A percentile compares a stretch with the other conserved stretches of the same genome.
Evolutionary conservation across 495 filamentous ascomycete species (phyloP).

Genomic region (Astrothelium macrocarpum): DNA sequence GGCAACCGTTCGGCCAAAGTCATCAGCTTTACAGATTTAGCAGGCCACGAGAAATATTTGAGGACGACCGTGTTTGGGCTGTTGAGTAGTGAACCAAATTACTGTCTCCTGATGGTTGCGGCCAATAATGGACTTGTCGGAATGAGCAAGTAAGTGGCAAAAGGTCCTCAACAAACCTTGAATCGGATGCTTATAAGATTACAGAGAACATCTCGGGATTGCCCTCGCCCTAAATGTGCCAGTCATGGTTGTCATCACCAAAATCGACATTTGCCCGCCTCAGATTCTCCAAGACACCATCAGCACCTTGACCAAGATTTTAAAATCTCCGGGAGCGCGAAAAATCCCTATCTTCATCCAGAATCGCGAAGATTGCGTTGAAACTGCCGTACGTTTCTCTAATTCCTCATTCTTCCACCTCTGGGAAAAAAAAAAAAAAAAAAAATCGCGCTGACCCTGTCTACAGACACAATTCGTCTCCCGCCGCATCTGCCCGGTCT

Average conservation of each 20-base stretch:
- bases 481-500: conserved; percentile 91
- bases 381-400: conserved; percentile 52
- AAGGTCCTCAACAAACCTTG: background rate
- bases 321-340: conserved; percentile 84
- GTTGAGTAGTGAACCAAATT: conserved; percentile 89
- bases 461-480: conserved; percentile 78
- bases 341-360: conserved; percentile 99
- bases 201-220: conserved; percentile 82
- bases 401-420: background rate
- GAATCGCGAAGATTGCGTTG: conserved; percentile 79
- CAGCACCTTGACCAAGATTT: conserved; percentile 78
- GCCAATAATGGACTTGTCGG: conserved; percentile 96
- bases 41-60: conserved; percentile 90
- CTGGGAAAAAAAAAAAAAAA: background rate
- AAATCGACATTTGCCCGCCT: conserved; percentile 97
- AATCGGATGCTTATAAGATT: background rate
- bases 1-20: conserved; percentile 91
- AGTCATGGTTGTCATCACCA: conserved; percentile 96
- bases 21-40: conserved; percentile 91
- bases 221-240: conserved; percentile 92
- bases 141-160: conserved; percentile 65
- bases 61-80: conserved; percentile 95
- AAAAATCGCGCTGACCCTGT: conserved; percentile 4
- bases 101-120: conserved; percentile 96
- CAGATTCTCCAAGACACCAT: conserved; percentile 92